phyloP scores from a whole-genome alignment of 352 stramenopile species.

The Phytopythium vexans region DNA sequence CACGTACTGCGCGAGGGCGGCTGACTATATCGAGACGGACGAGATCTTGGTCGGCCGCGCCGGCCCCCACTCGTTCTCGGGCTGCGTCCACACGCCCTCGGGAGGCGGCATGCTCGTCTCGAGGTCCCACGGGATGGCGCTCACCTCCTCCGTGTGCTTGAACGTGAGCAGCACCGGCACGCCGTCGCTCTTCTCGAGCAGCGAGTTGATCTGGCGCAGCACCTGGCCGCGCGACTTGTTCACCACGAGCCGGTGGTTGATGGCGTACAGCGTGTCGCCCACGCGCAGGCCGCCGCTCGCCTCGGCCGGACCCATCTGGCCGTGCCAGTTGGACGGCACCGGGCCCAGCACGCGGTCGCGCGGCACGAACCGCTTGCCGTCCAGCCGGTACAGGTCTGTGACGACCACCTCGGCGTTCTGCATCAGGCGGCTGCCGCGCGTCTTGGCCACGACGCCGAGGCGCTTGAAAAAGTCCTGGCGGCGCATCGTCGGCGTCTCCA shows the following conservation, averaged over 20 bases:
- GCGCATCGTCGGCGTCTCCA: slow-evolving; percentile 54
- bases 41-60: slow-evolving; percentile 80
- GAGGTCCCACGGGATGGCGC: slow-evolving; percentile 70
- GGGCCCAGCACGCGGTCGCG: slow-evolving; percentile 64
- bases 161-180: slow-evolving; percentile 72
- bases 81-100: slow-evolving; percentile 74
- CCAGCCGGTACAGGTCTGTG: slow-evolving; percentile 76
- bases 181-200: slow-evolving; percentile 73
- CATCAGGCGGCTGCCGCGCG: slow-evolving; percentile 77
- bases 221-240: slow-evolving; percentile 87
- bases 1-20: slow-evolving; percentile 5
- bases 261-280: slow-evolving; percentile 80
- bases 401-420: slow-evolving; percentile 83
- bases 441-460: slow-evolving; percentile 80
- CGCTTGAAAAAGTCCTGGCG: slow-evolving; percentile 78
- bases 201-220: slow-evolving; percentile 72
- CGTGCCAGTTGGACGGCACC: slow-evolving; percentile 63
- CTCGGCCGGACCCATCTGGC: slow-evolving; percentile 69
- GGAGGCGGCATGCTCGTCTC: slow-evolving; percentile 74
- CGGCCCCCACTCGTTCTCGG: slow-evolving; percentile 85
- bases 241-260: slow-evolving; percentile 84
- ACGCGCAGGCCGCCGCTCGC: slow-evolving; percentile 68
- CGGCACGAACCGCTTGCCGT: slow-evolving; percentile 73
- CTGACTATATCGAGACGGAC: slow-evolving; percentile 76
- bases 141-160: slow-evolving; percentile 80